These are phyloP conservation scores for Endocalyx cinctus DNA, from an alignment of 2,329 filamentous ascomycete genomes.

Conservation along the genomic window DNA sequence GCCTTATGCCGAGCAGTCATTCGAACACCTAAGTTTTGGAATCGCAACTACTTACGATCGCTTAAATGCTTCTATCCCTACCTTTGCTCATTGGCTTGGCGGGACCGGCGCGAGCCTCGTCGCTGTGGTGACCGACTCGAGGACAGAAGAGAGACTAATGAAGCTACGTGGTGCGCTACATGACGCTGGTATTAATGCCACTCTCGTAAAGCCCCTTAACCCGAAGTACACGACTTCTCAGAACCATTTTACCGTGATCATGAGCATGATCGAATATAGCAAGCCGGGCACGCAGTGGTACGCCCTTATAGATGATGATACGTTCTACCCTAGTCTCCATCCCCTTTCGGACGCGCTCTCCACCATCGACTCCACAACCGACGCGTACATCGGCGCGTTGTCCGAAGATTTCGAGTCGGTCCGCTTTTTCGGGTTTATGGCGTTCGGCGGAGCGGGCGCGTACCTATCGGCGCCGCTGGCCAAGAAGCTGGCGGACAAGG, in stretches of 20 bases:
- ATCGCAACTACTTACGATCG: slow-evolving; percentile 50
- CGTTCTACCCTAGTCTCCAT: slow-evolving; percentile 55
- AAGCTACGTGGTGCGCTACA: slow-evolving; percentile 28
- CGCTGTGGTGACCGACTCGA: slow-evolving; percentile 43
- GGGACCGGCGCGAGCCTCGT: slow-evolving; percentile 47
- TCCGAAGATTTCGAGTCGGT: slow-evolving; percentile 53
- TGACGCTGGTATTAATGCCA: slow-evolving; percentile 29
- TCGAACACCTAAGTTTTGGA: slow-evolving; percentile 52
- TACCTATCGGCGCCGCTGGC: slow-evolving; percentile 53
- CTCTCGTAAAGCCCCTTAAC: slow-evolving; percentile 29
- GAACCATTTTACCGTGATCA: slow-evolving; percentile 53
- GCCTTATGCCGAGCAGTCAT: slow-evolving; percentile 37
- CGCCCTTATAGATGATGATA: slow-evolving; percentile 58
- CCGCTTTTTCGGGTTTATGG: slow-evolving; percentile 51
- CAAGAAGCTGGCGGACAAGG: slow-evolving; percentile 39
- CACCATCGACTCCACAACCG: slow-evolving; percentile 42
- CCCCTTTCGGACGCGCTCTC: slow-evolving; percentile 43
- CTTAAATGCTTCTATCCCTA: slow-evolving; percentile 43
- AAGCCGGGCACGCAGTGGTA: slow-evolving; percentile 47
- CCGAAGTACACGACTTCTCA: slow-evolving; percentile 39
- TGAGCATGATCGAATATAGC: slow-evolving; percentile 41
- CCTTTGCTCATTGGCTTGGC: slow-evolving; percentile 53
- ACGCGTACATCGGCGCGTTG: slow-evolving; percentile 52
- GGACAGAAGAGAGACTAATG: slow-evolving; percentile 23
- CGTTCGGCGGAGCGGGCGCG: slow-evolving; percentile 56